Conservation (phyloP, 768 basidiomycete species). For the Naganishia antarctica region DNA sequence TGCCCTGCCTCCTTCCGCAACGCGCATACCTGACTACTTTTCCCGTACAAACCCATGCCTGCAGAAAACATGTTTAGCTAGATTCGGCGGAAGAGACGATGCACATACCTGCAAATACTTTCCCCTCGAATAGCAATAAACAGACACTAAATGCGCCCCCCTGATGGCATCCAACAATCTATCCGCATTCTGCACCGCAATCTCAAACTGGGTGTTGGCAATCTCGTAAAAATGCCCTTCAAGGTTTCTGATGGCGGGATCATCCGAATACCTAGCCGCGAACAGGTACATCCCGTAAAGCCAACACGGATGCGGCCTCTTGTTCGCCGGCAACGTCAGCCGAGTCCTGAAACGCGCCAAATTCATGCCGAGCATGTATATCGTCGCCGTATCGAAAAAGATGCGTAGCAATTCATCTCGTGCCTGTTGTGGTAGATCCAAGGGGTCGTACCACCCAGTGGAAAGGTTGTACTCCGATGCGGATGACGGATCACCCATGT, state of each 20-base stretch:
- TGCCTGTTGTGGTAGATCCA: conserved; percentile 31
- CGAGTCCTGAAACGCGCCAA: conserved; percentile 29
- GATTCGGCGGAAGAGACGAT: not conserved
- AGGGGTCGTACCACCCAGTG: conserved; percentile 35
- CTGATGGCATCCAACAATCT: conserved; percentile 31
- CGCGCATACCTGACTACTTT: conserved; percentile 25
- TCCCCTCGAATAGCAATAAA: conserved; percentile 24
- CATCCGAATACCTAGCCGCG: conserved; percentile 24
- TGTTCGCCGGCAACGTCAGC: conserved; percentile 28
- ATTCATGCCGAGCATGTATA: conserved; percentile 23
- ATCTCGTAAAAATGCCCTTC: conserved; percentile 32
- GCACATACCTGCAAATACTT: conserved; percentile 28
- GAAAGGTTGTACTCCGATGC: conserved; percentile 12
- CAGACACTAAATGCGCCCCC: conserved; percentile 27
- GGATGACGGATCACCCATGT: conserved; percentile 5
- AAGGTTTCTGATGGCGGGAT: conserved; percentile 27
- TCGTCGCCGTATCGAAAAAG: conserved; percentile 28
- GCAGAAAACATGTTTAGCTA: not conserved
- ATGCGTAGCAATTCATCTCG: conserved; percentile 34
- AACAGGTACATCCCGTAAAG: conserved; percentile 36
- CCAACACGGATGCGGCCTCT: conserved; percentile 36
- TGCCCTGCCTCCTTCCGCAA: not conserved
- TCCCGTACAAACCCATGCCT: conserved; percentile 21
- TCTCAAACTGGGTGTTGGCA: conserved; percentile 30
- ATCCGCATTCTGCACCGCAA: conserved; percentile 26